These are phyloP conservation scores for Scedosporium apiospermum DNA, from an alignment of 2,329 filamentous ascomycete species.

Conservation along the genomic window DNA sequence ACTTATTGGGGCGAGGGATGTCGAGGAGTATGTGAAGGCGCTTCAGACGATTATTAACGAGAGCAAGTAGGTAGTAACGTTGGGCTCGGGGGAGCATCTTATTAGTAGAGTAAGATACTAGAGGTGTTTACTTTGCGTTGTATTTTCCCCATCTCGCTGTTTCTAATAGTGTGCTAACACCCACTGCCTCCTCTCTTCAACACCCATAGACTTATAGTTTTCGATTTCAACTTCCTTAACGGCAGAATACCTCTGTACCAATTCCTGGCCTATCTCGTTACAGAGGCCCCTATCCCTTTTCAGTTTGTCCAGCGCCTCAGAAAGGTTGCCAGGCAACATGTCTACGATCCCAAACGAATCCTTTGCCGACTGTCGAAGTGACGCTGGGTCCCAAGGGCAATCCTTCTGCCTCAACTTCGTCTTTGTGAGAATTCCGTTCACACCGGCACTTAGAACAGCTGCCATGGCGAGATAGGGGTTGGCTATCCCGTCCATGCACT, in stretches of 20 bases:
- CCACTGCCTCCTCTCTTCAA: conserved; percentile 42
- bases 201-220: conserved; percentile 38
- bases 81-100: not conserved
- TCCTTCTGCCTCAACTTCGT: conserved; percentile 40
- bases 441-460: conserved; percentile 21
- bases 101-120: too few relatives aligned
- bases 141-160: not conserved
- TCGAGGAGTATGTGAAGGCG: conserved; percentile 3
- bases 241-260: conserved; percentile 46
- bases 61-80: not conserved
- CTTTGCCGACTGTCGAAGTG: conserved; percentile 35
- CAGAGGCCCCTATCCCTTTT: conserved; percentile 35
- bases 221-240: conserved; percentile 51
- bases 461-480: conserved; percentile 60
- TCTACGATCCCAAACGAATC: conserved; percentile 40
- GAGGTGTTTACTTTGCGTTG: not conserved
- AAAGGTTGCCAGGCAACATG: conserved; percentile 44
- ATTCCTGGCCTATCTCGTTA: conserved; percentile 32
- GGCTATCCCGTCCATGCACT: conserved; percentile 67
- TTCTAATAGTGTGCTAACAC: conserved; percentile 55
- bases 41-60: conserved; percentile 5
- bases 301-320: conserved; percentile 44
- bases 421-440: conserved; percentile 15
- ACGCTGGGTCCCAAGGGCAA: conserved; percentile 43
- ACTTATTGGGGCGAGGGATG: conserved; percentile 2